These are phyloP conservation scores for Aspergillus homomorphus DNA, from an alignment of 495 filamentous ascomycete genomes.

Conservation along the genomic window DNA sequence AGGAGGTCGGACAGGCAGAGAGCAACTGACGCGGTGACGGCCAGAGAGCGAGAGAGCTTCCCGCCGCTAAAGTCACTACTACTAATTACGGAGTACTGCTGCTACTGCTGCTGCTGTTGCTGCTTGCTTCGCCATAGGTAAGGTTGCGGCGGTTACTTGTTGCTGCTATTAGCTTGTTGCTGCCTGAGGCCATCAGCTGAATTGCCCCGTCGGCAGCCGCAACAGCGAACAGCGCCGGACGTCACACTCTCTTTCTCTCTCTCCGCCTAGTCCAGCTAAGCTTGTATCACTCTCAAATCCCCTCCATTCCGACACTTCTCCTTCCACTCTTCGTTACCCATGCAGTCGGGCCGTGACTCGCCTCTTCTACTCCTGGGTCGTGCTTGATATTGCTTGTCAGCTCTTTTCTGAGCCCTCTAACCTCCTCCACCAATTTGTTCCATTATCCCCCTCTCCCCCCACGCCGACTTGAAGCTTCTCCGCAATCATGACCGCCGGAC, in stretches of 20 bases:
- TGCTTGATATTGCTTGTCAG: neutral
- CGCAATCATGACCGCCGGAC: conserved; percentile 78
- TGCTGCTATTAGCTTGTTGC: too few species aligned
- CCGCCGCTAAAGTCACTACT: neutral
- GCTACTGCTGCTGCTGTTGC: too few species aligned
- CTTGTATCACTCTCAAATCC: neutral
- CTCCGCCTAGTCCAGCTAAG: neutral
- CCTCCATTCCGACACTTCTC: neutral
- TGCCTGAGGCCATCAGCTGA: conserved; percentile 40
- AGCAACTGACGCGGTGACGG: conserved; percentile 24
- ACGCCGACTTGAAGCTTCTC: conserved; percentile 22
- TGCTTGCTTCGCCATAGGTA: too few species aligned
- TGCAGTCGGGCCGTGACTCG: neutral
- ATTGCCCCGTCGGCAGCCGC: too few species aligned
- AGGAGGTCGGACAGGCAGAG: conserved; percentile 18
- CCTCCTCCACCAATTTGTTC: neutral
- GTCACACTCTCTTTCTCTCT: too few species aligned
- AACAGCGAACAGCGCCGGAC: neutral
- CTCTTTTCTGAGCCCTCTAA: neutral
- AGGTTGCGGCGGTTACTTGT: too few species aligned
- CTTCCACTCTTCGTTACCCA: neutral
- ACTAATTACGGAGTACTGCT: neutral
- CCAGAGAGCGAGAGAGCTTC: conserved; percentile 2
- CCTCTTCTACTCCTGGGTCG: neutral
- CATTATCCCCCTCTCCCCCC: neutral